Evolutionary conservation across 352 stramenopile genomes (phyloP), one percentile per base, ranked within the genome.

Genomic region (Globisporangium acanthophoron): DNA sequence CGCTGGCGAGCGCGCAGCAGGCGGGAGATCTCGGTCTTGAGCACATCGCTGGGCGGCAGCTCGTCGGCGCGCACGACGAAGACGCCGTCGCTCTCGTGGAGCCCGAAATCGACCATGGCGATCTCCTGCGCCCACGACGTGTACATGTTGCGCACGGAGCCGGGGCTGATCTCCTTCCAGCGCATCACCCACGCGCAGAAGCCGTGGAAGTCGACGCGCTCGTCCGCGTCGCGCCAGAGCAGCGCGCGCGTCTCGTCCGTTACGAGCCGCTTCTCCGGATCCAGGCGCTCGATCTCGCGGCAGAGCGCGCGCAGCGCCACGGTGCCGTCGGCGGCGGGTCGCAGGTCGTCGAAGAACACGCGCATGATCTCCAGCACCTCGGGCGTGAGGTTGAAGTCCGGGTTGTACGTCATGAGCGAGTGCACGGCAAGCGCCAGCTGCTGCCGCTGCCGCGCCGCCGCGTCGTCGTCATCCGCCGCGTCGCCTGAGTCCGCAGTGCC

Each of bases 311-410:
- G 65, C 3, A 82, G 62, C 46, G 71, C 70, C 54, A 94, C 78
- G 3, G 75, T 85, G 27, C 79, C 78, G 3, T 64, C 47, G 0
- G 55, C 62, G 49, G 88, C 74, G 8, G 80, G 80, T 12, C 69
- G 58, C 52, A 94, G 59, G 50, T 90, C 78, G 21, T 82, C 65
- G 52, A 94, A 94, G 62, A 94, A 89, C 21, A 75, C 70, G 50
- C 78, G 80, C 75, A 94, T 80, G 66, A 94, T 90, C 56, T 79
- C 77, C 29, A 91, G 61, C 49, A 94, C 85, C 43, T 94, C 81
- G 8, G 80, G 76, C 48, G 85, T 94, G n/a, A 94, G 54, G 0
- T 74, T 65, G 52, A 94, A 94, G 64, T 92, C 76, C 31, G 85
- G 85, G 59, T 94, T 94, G 75, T 92, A 94, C 68, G 74, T 58